These are phyloP conservation scores for Fusarium piperis DNA, from an alignment of 2,329 filamentous ascomycete species.

Conservation along the genomic window DNA sequence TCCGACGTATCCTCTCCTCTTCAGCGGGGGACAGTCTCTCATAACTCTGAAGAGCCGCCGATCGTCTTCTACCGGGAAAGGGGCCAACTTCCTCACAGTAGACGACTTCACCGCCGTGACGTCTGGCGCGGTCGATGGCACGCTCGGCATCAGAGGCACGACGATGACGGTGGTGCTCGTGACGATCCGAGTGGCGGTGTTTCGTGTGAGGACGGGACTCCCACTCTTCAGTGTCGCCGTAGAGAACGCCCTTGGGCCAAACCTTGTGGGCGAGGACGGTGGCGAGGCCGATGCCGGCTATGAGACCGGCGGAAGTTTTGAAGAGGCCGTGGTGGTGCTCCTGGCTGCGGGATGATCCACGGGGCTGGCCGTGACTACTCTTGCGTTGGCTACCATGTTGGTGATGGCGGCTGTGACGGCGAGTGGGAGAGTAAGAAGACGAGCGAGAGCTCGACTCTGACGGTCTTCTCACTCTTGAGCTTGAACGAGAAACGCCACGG, in stretches of 20 bases:
- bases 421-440: conserved; percentile 27
- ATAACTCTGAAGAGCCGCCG: conserved; percentile 22
- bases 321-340: conserved; percentile 39
- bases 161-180: conserved; percentile 20
- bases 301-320: conserved; percentile 46
- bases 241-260: conserved; percentile 47
- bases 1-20: conserved; percentile 19
- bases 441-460: conserved; percentile 39
- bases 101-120: conserved; percentile 26
- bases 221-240: conserved; percentile 46
- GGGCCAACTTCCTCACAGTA: conserved; percentile 33
- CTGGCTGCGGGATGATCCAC: conserved; percentile 1
- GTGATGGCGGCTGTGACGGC: conserved; percentile 6
- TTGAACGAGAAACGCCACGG: conserved; percentile 22
- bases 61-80: conserved; percentile 12
- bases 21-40: conserved; percentile 26
- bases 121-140: conserved; percentile 23
- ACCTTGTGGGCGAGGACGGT: conserved; percentile 48
- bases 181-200: conserved; percentile 21
- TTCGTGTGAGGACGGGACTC: conserved; percentile 26
- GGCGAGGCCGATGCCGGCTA: conserved; percentile 49
- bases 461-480: conserved; percentile 18
- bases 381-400: conserved; percentile 9
- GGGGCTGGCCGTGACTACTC: conserved; percentile 16
- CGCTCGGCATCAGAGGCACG: conserved; percentile 19